Evolutionary conservation across 148 eudicot species (phyloP).

Genomic region (Cornus kousa): DNA sequence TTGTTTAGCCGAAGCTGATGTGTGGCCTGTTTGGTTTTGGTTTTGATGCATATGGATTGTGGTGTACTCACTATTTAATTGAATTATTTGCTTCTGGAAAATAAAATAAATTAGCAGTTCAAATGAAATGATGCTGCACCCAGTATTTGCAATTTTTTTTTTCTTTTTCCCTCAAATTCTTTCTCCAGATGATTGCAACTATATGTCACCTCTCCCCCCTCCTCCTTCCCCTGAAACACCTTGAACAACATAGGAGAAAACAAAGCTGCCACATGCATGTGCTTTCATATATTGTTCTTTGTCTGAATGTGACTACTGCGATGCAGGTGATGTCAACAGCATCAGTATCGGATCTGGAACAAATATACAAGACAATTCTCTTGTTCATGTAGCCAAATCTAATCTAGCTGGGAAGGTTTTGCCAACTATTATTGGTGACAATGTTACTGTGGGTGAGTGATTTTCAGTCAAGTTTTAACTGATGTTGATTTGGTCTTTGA

Average conservation of each 20-base stretch:
- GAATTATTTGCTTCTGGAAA: too few species aligned
- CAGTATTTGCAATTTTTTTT: neutral
- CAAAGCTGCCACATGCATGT: neutral
- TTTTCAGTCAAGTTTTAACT: neutral
- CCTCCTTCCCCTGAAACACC: neutral
- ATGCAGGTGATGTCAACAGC: conserved; percentile 60
- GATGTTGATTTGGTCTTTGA: neutral
- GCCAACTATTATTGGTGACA: conserved; percentile 56
- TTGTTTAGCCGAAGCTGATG: neutral
- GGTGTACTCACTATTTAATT: too few species aligned
- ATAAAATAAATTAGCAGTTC: too few species aligned
- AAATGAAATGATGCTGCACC: too few species aligned
- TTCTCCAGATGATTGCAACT: neutral
- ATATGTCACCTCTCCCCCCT: neutral
- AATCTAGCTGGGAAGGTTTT: conserved; percentile 53
- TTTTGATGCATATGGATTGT: too few species aligned
- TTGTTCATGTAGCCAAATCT: conserved; percentile 65
- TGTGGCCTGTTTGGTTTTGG: too few species aligned
- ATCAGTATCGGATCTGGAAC: conserved; percentile 61
- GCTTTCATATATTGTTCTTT: neutral
- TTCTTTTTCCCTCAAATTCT: too few species aligned
- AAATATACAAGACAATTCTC: conserved; percentile 62
- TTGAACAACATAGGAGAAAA: too few species aligned
- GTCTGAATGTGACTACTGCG: neutral
- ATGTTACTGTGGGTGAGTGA: conserved; percentile 57